phyloP scores from a whole-genome alignment of 192 early-diverging fungal genomes.

The Rhizoclosmatium sp. region DNA sequence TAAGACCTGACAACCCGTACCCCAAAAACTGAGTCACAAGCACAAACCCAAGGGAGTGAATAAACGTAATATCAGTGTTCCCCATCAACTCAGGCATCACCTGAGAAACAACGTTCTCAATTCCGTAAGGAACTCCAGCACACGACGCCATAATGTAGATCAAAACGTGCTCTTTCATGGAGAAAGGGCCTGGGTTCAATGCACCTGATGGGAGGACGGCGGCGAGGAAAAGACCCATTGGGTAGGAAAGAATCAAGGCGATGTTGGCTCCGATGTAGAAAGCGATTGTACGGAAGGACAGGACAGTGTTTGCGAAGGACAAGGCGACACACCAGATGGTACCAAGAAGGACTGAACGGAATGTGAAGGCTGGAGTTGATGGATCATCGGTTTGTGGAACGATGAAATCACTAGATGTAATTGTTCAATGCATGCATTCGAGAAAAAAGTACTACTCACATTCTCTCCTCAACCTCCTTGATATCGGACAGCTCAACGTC shows the following conservation, averaged over 20 bases:
- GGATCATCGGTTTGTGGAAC: constrained; percentile 42
- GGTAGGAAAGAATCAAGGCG: constrained; percentile 77
- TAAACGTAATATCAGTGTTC: constrained; percentile 26
- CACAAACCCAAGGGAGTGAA: constrained; percentile 9
- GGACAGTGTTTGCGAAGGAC: constrained; percentile 36
- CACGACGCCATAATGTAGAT: constrained; percentile 52
- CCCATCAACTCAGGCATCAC: constrained; percentile 21
- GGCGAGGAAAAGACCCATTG: constrained; percentile 54
- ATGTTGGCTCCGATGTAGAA: constrained; percentile 73
- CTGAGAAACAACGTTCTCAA: constrained; percentile 47
- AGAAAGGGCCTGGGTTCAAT: constrained; percentile 89
- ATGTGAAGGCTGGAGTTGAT: constrained; percentile 41
- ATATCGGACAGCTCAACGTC: constrained; percentile 22
- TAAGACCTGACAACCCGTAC: constrained; percentile 72
- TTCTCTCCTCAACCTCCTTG: constrained; percentile 10
- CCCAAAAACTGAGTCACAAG: constrained; percentile 63
- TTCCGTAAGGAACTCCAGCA: constrained; percentile 56
- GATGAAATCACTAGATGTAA: constrained; percentile 14
- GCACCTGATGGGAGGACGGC: constrained; percentile 37
- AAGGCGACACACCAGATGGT: constrained; percentile 23
- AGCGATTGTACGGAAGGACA: constrained; percentile 55
- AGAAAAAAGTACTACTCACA: constrained; percentile 9
- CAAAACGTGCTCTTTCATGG: constrained; percentile 88
- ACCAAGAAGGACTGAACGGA: constrained; percentile 36
- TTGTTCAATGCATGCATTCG: not conserved